These are phyloP conservation scores for Crithidia fasciculata DNA, from an alignment of 208 protist species.

Conservation along the genomic window DNA sequence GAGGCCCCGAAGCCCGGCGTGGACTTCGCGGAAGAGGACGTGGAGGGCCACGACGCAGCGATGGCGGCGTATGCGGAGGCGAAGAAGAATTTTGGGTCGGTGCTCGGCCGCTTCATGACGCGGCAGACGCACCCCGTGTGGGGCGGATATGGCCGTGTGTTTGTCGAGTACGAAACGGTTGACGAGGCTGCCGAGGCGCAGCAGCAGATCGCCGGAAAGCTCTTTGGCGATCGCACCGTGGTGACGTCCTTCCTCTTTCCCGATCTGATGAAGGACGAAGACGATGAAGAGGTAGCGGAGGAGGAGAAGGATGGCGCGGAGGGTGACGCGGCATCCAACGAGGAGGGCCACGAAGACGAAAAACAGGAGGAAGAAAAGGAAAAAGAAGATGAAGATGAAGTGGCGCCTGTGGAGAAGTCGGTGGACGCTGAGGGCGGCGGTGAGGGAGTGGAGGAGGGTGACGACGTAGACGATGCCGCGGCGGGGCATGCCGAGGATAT, in stretches of 20 bases:
- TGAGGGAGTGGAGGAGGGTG: not conserved
- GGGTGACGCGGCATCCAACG: not conserved
- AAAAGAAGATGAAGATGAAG: not conserved
- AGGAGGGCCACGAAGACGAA: slow-evolving; percentile 4
- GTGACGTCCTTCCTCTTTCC: slow-evolving; percentile 91
- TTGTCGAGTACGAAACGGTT: slow-evolving; percentile 87
- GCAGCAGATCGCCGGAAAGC: slow-evolving; percentile 77
- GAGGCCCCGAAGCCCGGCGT: slow-evolving; percentile 47
- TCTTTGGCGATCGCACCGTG: slow-evolving; percentile 88
- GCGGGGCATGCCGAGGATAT: slow-evolving; percentile 23
- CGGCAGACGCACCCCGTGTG: slow-evolving; percentile 83
- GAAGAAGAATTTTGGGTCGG: slow-evolving; percentile 55
- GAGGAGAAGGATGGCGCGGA: slow-evolving; percentile 20
- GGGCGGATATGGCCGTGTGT: slow-evolving; percentile 83
- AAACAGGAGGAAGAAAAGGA: not conserved
- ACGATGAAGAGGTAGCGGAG: slow-evolving; percentile 30
- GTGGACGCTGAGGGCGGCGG: not conserved
- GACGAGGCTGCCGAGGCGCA: slow-evolving; percentile 87
- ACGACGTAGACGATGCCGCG: slow-evolving; percentile 7
- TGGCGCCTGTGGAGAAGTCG: not conserved
- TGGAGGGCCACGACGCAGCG: slow-evolving; percentile 37
- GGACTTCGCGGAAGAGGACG: slow-evolving; percentile 34
- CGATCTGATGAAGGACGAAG: slow-evolving; percentile 71
- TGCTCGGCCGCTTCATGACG: slow-evolving; percentile 60
- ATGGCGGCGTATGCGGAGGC: slow-evolving; percentile 44